Percentiles rank a stretch among this genome's conserved stretches.
phyloP scores from a whole-genome alignment of 352 stramenopile genomes.

The Globisporangium nagaii region DNA sequence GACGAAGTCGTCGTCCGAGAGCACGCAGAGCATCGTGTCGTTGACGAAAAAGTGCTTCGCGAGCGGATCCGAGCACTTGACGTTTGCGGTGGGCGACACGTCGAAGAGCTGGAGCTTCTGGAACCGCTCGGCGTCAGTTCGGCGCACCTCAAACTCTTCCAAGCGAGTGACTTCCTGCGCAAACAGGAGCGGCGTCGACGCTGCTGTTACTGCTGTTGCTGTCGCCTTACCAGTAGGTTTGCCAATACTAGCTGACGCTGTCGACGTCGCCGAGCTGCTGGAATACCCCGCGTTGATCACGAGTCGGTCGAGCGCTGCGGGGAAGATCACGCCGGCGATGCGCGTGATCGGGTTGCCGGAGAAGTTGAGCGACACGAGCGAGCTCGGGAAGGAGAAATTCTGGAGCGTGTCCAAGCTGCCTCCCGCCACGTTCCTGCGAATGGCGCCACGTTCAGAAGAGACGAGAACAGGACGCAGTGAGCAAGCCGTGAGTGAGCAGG shows the following conservation, averaged over 20 bases:
- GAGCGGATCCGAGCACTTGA: constrained; percentile 23
- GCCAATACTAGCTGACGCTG: neutral
- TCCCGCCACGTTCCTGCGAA: constrained; percentile 4
- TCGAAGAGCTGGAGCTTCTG: constrained; percentile 8
- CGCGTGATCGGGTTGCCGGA: constrained; percentile 28
- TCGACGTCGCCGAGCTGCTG: neutral
- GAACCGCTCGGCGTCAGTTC: constrained; percentile 27
- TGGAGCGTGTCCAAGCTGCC: constrained; percentile 14
- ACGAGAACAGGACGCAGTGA: too few species aligned
- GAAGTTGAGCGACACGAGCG: constrained; percentile 26
- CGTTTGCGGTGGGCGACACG: constrained; percentile 1
- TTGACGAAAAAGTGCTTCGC: constrained; percentile 30
- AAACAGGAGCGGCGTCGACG: constrained; percentile 1
- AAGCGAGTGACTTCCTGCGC: constrained; percentile 1
- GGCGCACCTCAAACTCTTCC: constrained; percentile 32
- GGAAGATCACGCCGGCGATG: constrained; percentile 30
- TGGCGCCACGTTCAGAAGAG: neutral
- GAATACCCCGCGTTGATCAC: constrained; percentile 9
- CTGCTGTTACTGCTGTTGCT: neutral
- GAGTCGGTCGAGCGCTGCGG: constrained; percentile 18
- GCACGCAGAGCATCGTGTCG: constrained; percentile 35
- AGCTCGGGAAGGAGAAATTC: constrained; percentile 30
- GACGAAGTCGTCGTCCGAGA: constrained; percentile 31
- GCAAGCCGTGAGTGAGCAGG: too few species aligned
- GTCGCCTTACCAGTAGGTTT: too few species aligned